Conservation (phyloP, 1,139 yeast genomes). For the Groenewaldozyma auringiensis region DNA sequence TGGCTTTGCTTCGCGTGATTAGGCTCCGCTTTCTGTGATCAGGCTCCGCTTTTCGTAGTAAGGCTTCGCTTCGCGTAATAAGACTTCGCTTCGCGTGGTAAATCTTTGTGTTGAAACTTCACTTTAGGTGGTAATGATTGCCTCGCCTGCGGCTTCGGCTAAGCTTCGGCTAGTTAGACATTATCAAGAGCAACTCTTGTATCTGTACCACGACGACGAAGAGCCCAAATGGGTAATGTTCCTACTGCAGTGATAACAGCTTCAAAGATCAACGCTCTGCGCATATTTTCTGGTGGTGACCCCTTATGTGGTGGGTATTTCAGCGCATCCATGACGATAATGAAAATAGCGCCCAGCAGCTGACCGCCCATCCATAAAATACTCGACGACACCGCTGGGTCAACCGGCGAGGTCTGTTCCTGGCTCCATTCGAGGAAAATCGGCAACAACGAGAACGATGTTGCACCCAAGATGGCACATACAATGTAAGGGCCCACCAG, state of each 20-base stretch:
- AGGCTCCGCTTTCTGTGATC: too few relatives aligned
- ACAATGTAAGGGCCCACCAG: constrained; percentile 30
- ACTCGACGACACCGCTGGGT: constrained; percentile 29
- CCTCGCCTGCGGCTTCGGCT: too few relatives aligned
- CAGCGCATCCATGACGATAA: constrained; percentile 30
- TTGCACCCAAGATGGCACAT: constrained; percentile 31
- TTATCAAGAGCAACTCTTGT: constrained; percentile 19
- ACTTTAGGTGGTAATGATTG: too few relatives aligned
- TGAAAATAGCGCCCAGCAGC: constrained; percentile 30
- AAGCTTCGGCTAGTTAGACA: too few relatives aligned
- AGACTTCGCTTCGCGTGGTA: too few relatives aligned
- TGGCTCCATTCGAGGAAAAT: constrained; percentile 31
- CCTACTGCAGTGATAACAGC: constrained; percentile 29
- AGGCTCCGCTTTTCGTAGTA: too few relatives aligned
- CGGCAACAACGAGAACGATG: constrained; percentile 30
- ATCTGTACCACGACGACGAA: constrained; percentile 16
- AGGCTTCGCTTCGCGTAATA: too few relatives aligned
- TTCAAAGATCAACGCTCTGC: constrained; percentile 28
- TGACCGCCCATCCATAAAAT: constrained; percentile 32
- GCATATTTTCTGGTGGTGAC: constrained; percentile 31
- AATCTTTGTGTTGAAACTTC: too few relatives aligned
- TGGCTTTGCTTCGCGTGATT: too few relatives aligned
- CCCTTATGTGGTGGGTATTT: constrained; percentile 24
- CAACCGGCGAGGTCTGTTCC: constrained; percentile 31
- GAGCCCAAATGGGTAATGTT: constrained; percentile 19